These are phyloP conservation scores for Lactarius deliciosus DNA, from an alignment of 768 basidiomycete genomes.

Conservation along the genomic window DNA sequence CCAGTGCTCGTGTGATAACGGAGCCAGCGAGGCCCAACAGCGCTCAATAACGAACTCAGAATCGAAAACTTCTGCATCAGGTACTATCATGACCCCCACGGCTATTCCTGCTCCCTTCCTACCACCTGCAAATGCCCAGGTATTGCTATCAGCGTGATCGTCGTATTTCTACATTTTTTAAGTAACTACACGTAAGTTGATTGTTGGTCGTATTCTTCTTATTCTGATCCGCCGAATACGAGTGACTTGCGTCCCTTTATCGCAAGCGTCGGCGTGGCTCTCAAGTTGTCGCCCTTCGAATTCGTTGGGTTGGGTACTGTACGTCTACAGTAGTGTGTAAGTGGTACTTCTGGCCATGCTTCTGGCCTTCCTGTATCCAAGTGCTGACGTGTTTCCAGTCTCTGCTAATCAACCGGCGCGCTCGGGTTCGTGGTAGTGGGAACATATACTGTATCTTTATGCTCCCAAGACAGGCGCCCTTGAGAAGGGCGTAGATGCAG, in stretches of 20 bases:
- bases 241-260: background rate
- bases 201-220: background rate
- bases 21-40: background rate
- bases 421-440: background rate
- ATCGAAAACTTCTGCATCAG: background rate
- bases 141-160: slow-evolving; percentile 1
- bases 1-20: background rate
- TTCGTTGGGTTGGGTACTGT: background rate
- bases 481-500: background rate
- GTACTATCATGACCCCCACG: background rate
- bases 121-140: background rate
- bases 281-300: background rate
- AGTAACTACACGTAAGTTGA: background rate
- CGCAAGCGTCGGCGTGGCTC: background rate
- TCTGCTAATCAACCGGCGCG: background rate
- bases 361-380: background rate
- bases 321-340: background rate
- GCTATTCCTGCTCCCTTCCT: background rate
- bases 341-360: background rate
- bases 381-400: background rate
- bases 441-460: background rate
- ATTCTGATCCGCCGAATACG: slow-evolving; percentile 10
- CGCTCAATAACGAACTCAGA: background rate
- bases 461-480: background rate
- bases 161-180: background rate